Conservation (phyloP, 139 green algal species). For the Chlorella sp. region DNA sequence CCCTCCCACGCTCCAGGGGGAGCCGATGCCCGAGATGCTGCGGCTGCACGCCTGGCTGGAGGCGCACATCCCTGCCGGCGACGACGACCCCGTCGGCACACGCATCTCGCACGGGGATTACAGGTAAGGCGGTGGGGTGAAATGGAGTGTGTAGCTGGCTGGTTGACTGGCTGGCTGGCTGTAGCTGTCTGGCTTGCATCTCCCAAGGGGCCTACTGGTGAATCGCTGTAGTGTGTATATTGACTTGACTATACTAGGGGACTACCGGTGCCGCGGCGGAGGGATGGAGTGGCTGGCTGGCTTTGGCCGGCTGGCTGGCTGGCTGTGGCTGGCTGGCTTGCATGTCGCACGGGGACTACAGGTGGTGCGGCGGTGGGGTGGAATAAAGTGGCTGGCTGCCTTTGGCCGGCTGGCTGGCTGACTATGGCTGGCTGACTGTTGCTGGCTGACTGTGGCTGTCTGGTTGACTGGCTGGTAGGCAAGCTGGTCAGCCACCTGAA, state of each 20-base stretch:
- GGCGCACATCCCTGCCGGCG: conserved; percentile 70
- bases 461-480: too few relatives aligned
- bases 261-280: conserved; percentile 15
- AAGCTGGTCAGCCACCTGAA: not conserved
- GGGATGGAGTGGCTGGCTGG: too few relatives aligned
- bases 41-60: conserved; percentile 80
- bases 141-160: too few relatives aligned
- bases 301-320: too few relatives aligned
- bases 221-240: too few relatives aligned
- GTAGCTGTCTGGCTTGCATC: too few relatives aligned
- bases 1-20: conserved; percentile 1
- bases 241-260: too few relatives aligned
- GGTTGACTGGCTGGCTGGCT: not conserved
- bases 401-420: too few relatives aligned
- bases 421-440: too few relatives aligned
- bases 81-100: conserved; percentile 46
- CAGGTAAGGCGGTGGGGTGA: not conserved
- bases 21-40: conserved; percentile 64
- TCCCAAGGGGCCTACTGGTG: too few relatives aligned
- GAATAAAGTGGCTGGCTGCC: too few relatives aligned
- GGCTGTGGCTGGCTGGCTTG: not conserved
- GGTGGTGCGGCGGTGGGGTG: not conserved
- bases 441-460: not conserved
- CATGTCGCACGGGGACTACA: conserved; percentile 79
- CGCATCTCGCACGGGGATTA: conserved; percentile 80